A percentile compares a stretch with the other conserved stretches of the same genome.
Evolutionary conservation across 2,329 filamentous ascomycete species (phyloP).

Genomic region (Hansfordia pulvinata): DNA sequence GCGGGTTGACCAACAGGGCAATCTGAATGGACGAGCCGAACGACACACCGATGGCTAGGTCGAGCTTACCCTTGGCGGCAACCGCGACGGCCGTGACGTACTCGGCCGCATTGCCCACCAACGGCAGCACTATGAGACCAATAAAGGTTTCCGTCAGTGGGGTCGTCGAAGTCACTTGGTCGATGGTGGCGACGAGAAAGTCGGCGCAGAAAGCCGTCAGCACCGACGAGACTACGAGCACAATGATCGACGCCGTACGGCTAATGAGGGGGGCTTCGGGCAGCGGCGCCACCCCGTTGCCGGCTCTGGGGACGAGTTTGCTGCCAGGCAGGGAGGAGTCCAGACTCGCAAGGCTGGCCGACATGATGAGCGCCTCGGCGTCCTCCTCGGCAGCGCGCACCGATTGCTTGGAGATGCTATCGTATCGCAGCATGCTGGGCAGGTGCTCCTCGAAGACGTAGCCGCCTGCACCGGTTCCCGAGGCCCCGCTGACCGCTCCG

Average conservation of each 20-base stretch:
- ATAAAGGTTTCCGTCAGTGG: slow-evolving; percentile 43
- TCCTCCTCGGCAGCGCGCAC: too few species aligned
- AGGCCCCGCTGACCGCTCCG: too few species aligned
- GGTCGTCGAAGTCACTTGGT: slow-evolving; percentile 33
- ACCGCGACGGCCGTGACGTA: slow-evolving; percentile 49
- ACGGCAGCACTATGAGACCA: slow-evolving; percentile 46
- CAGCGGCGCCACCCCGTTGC: too few species aligned
- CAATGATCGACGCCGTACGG: slow-evolving; percentile 28
- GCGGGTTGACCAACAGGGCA: slow-evolving; percentile 44
- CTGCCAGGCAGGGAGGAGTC: too few species aligned
- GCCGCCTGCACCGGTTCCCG: too few species aligned
- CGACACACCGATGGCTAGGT: slow-evolving; percentile 46
- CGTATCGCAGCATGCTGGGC: too few species aligned
- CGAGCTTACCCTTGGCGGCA: slow-evolving; percentile 45
- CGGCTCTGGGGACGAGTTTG: too few species aligned
- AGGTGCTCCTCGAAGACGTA: too few species aligned
- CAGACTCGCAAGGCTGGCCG: too few species aligned
- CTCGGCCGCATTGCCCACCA: slow-evolving; percentile 50
- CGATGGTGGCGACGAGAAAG: slow-evolving; percentile 45
- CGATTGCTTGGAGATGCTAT: too few species aligned
- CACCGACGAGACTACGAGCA: slow-evolving; percentile 37
- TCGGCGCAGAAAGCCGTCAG: slow-evolving; percentile 47
- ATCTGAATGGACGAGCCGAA: slow-evolving; percentile 49
- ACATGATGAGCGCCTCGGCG: too few species aligned
- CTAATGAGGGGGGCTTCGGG: background rate